phyloP scores from a whole-genome alignment of 2,329 filamentous ascomycete genomes.

The Paecilomyces dactylethromorphus region DNA sequence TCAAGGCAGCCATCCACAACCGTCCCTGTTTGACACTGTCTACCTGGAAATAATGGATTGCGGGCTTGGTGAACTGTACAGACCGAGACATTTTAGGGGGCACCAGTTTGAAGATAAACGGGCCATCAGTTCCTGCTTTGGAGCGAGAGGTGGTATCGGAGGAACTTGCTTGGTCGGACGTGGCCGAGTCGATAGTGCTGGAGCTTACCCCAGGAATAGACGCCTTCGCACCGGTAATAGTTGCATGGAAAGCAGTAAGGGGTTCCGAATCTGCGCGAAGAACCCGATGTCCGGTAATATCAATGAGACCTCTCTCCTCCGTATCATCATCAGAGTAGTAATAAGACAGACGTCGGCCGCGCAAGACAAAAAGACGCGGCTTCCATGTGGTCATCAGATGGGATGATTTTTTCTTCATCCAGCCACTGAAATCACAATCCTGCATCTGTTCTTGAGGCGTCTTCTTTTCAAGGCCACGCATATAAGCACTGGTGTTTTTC shows the following conservation, averaged over 20 bases:
- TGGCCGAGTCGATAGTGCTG: constrained; percentile 29
- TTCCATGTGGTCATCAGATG: constrained; percentile 98
- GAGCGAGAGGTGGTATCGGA: constrained; percentile 24
- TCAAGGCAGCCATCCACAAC: constrained; percentile 95
- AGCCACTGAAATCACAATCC: constrained; percentile 87
- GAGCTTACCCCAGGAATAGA: constrained; percentile 49
- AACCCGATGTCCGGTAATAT: constrained; percentile 97
- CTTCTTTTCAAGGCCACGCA: constrained; percentile 74
- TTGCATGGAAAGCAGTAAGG: constrained; percentile 83
- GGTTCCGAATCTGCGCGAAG: constrained; percentile 87
- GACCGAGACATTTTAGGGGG: constrained; percentile 82
- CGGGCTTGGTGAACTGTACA: constrained; percentile 95
- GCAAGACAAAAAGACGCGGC: constrained; percentile 87
- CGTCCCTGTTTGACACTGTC: constrained; percentile 83
- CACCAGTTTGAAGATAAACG: constrained; percentile 98
- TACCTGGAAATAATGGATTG: constrained; percentile 95
- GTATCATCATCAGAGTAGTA: constrained; percentile 92
- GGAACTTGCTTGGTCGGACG: constrained; percentile 22
- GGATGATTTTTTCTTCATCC: constrained; percentile 99
- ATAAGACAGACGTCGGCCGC: constrained; percentile 84
- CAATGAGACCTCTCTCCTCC: constrained; percentile 90
- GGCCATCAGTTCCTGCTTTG: constrained; percentile 51
- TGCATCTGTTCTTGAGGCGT: constrained; percentile 75
- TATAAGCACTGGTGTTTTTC: constrained; percentile 92
- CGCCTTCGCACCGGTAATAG: constrained; percentile 76